Conservation (phyloP, 163 green algal species). For the Scenedesmus sp. region DNA sequence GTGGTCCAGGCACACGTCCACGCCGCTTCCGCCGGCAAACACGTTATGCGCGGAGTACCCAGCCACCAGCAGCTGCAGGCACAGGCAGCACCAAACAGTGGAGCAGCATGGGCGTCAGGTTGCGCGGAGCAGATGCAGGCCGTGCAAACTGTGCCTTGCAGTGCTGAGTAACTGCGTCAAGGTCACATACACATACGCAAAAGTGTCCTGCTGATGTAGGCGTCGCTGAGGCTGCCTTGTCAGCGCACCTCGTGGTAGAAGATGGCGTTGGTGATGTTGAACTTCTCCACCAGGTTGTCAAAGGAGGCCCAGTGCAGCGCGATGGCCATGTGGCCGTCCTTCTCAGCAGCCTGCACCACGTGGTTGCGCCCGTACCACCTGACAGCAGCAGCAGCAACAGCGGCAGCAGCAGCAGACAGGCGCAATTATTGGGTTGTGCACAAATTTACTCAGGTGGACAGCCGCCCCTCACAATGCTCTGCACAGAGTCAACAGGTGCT, state of each 20-base stretch:
- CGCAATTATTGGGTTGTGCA: too few species aligned
- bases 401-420: too few species aligned
- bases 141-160: too few species aligned
- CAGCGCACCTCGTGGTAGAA: constrained; percentile 25
- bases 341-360: not conserved
- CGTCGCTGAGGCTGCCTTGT: too few species aligned
- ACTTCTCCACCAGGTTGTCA: constrained; percentile 33
- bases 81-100: not conserved
- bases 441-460: too few species aligned
- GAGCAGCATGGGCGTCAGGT: not conserved
- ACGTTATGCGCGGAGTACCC: constrained; percentile 27
- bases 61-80: constrained; percentile 16
- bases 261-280: constrained; percentile 27
- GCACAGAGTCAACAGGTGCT: too few species aligned
- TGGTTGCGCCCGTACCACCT: not conserved
- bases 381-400: not conserved
- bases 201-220: too few species aligned
- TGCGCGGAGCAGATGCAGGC: too few species aligned
- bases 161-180: too few species aligned
- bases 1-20: constrained; percentile 39
- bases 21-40: constrained; percentile 14
- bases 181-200: too few species aligned
- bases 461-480: too few species aligned
- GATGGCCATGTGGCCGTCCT: constrained; percentile 31
- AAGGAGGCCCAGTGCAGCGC: constrained; percentile 35